phyloP scores from a whole-genome alignment of 768 basidiomycete species.

The Calocera viscosa region DNA sequence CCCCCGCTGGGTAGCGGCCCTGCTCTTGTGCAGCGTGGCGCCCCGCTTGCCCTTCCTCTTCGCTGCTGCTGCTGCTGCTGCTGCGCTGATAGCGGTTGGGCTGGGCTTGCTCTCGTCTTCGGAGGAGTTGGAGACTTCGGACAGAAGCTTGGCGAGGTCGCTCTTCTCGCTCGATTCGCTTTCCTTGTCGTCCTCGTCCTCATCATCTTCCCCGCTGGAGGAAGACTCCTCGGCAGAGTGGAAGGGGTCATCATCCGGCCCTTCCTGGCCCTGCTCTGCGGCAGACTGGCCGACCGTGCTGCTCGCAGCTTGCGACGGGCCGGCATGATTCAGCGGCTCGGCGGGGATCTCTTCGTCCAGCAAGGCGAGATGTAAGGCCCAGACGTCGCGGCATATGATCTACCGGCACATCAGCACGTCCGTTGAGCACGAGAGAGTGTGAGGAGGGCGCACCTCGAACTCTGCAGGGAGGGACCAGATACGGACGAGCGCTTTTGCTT shows the following conservation, averaged over 20 bases:
- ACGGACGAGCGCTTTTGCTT: slow-evolving; percentile 46
- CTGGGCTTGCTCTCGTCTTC: slow-evolving; percentile 11
- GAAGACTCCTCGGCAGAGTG: slow-evolving; percentile 20
- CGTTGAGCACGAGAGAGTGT: background rate
- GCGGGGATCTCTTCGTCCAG: slow-evolving; percentile 44
- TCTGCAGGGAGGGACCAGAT: slow-evolving; percentile 65
- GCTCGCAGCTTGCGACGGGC: no score
- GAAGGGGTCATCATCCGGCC: slow-evolving; percentile 19
- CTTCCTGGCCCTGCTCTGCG: no score
- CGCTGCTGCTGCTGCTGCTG: slow-evolving; percentile 1
- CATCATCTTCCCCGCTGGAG: slow-evolving; percentile 8
- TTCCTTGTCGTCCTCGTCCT: slow-evolving; percentile 12
- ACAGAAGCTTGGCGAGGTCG: slow-evolving; percentile 21
- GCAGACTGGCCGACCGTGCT: no score
- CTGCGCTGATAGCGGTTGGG: background rate
- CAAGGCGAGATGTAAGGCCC: slow-evolving; percentile 59
- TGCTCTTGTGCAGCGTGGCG: slow-evolving; percentile 12
- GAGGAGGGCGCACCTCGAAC: slow-evolving; percentile 49
- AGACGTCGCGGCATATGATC: slow-evolving; percentile 67
- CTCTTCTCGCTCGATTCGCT: slow-evolving; percentile 18
- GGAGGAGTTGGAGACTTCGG: slow-evolving; percentile 15
- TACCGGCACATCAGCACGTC: slow-evolving; percentile 24
- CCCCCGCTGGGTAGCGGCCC: slow-evolving; percentile 30
- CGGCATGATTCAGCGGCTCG: slow-evolving; percentile 33
- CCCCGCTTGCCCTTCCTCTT: slow-evolving; percentile 6